Base-by-base conservation (phyloP, 495 filamentous ascomycete species). In the Podospora pseudopauciseta region DNA sequence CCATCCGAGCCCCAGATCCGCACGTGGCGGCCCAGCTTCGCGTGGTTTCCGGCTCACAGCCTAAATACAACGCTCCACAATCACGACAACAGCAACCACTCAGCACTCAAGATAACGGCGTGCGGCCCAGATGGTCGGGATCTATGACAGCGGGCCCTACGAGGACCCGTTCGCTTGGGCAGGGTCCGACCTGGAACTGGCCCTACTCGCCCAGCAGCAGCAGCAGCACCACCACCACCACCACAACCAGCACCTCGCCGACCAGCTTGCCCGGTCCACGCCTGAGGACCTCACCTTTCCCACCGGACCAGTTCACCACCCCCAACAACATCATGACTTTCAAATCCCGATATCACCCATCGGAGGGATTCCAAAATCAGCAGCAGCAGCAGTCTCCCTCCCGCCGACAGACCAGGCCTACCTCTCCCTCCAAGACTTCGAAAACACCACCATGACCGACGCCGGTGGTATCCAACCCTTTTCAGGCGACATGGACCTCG, bases 41-140 rank as follows among this genome's bases (percentile, higher is more conserved):
- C 55, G n/a, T 28, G 63, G 55, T 32, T 63, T 49, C 30, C 30
- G 61, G 32, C 60, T 63, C 63, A 28, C 63, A 71, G 69, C 66
- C 69, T 71, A 71, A 71, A 71, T 71, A 61, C 69, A 64, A 26
- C 28, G 66, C 57, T 71, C 69, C 69, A 71, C 69, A 68, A 65
- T 44, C 65, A 19, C 55, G 28, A 67, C 56, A 55, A 68, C 69
- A 7, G 62, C 59, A 60, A 30, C 58, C 59, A 61, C 59, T 61
- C 26, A 66, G 53, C 34, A 60, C 20, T 60, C 59, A 60, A 1
- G 23, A 61, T 9, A 61, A 30, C 5, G 7, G 16, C 30, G 30
- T 23, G 18, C n/a, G 3, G 27, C 20, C 20, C 19, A 28, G 28
- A 18, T 28, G 16, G 28, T 20, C 16, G 59, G 34, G n/a, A 27